Percentiles rank a stretch among this genome's conserved stretches.
Evolutionary conservation across 1,284 basidiomycete genomes (phyloP).

Genomic region (Marasmius oreades): DNA sequence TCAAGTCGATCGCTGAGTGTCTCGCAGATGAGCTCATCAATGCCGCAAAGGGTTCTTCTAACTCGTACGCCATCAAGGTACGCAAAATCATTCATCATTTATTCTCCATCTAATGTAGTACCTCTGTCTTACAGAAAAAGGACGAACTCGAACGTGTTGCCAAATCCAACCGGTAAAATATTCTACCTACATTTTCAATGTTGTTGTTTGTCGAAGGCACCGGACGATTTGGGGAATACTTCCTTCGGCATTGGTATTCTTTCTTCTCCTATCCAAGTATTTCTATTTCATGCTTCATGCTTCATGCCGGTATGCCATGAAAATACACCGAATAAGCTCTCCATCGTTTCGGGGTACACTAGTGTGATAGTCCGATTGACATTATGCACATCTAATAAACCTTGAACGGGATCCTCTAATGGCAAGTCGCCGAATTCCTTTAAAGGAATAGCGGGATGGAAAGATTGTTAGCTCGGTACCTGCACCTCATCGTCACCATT

Average conservation of each 20-base stretch:
- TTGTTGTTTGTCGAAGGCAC: not conserved
- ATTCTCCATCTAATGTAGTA: slow-evolving; percentile 5
- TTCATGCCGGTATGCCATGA: slow-evolving; percentile 7
- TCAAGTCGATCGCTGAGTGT: slow-evolving; percentile 98
- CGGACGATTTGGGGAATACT: not conserved
- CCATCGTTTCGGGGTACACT: not conserved
- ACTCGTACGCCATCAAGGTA: slow-evolving; percentile 99
- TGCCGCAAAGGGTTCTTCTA: slow-evolving; percentile 99
- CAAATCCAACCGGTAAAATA: slow-evolving; percentile 92
- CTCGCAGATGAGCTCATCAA: slow-evolving; percentile 99
- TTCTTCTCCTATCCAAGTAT: not conserved
- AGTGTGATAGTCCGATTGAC: not conserved
- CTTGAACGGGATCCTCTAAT: no score
- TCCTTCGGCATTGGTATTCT: not conserved
- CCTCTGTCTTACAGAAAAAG: slow-evolving; percentile 65
- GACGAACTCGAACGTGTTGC: slow-evolving; percentile 99
- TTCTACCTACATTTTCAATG: not conserved
- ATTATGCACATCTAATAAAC: no score
- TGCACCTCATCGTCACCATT: no score
- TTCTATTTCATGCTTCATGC: not conserved
- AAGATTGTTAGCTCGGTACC: no score
- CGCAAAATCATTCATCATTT: slow-evolving; percentile 18
- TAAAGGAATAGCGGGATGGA: no score
- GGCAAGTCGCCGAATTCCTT: no score
- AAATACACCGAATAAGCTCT: not conserved